Percentiles rank a stretch among this genome's conserved stretches.
phyloP scores from a whole-genome alignment of 352 stramenopile species.

The Phytophthora idaei region DNA sequence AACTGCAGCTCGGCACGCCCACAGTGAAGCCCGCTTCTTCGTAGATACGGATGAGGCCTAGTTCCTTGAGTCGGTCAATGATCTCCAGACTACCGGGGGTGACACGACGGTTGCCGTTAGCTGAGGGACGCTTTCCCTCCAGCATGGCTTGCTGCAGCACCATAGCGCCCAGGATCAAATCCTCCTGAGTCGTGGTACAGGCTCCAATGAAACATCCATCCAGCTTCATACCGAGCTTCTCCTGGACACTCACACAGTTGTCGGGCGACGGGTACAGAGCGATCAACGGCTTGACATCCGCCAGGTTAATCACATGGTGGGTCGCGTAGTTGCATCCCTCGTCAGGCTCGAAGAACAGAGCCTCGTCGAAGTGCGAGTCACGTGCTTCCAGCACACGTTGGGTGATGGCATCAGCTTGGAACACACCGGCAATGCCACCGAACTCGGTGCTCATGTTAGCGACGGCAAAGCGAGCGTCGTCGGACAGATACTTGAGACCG shows the following conservation, averaged over 20 bases:
- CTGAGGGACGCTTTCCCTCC: conserved; percentile 58
- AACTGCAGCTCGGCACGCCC: conserved; percentile 78
- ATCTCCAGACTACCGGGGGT: conserved; percentile 83
- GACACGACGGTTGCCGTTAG: conserved; percentile 63
- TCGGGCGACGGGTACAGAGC: conserved; percentile 81
- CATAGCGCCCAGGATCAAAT: conserved; percentile 78
- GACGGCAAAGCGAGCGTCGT: conserved; percentile 82
- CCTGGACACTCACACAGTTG: conserved; percentile 73
- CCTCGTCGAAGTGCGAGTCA: conserved; percentile 71
- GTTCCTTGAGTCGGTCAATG: conserved; percentile 61
- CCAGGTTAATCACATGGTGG: conserved; percentile 80
- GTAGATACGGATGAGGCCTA: conserved; percentile 75
- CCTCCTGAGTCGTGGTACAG: conserved; percentile 83
- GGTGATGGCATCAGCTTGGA: conserved; percentile 76
- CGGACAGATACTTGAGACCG: conserved; percentile 66
- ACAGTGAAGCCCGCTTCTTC: conserved; percentile 82
- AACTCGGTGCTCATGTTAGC: conserved; percentile 89
- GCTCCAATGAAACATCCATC: conserved; percentile 87
- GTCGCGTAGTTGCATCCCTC: conserved; percentile 71
- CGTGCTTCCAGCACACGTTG: conserved; percentile 58
- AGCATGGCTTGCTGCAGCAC: conserved; percentile 78
- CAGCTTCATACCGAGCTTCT: conserved; percentile 79
- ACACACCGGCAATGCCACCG: conserved; percentile 81
- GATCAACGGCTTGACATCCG: conserved; percentile 60
- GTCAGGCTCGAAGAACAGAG: conserved; percentile 73